These are phyloP conservation scores for Neurospora intermedia DNA, from an alignment of 495 filamentous ascomycete species.

Conservation along the genomic window DNA sequence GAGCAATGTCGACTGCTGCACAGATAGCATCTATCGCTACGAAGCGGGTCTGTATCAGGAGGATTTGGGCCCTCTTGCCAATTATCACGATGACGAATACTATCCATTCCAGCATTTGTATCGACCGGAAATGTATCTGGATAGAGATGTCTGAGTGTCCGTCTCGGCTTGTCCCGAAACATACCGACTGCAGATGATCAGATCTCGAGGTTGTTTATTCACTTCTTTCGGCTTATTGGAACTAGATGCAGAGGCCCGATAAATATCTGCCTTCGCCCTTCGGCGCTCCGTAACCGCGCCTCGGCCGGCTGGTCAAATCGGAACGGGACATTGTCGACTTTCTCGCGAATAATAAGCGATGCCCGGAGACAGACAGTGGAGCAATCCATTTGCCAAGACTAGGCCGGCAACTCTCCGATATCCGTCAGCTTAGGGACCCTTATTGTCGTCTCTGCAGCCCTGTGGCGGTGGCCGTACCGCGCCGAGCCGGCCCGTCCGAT, in stretches of 20 bases:
- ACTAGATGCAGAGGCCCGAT: not conserved
- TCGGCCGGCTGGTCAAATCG: not conserved
- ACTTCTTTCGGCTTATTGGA: not conserved
- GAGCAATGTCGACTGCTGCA: not conserved
- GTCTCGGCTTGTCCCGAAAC: not conserved
- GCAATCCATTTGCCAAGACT: not conserved
- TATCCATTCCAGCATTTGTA: not conserved
- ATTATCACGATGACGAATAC: not conserved
- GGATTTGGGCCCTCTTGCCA: not conserved
- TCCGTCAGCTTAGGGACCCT: not conserved
- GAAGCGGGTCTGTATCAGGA: not conserved
- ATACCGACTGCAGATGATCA: not conserved
- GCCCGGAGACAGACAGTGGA: not conserved
- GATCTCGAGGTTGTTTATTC: not conserved
- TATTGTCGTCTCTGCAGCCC: not conserved
- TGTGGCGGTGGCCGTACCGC: not conserved
- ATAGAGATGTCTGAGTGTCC: not conserved
- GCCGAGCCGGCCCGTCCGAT: not conserved
- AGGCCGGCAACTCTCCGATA: not conserved
- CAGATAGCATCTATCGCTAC: not conserved
- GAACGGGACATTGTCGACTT: not conserved
- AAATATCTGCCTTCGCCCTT: not conserved
- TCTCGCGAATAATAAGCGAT: not conserved
- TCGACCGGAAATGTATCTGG: not conserved
- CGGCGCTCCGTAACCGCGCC: not conserved